Conservation (phyloP, 306 rosid species). For the Quercus variabilis region DNA sequence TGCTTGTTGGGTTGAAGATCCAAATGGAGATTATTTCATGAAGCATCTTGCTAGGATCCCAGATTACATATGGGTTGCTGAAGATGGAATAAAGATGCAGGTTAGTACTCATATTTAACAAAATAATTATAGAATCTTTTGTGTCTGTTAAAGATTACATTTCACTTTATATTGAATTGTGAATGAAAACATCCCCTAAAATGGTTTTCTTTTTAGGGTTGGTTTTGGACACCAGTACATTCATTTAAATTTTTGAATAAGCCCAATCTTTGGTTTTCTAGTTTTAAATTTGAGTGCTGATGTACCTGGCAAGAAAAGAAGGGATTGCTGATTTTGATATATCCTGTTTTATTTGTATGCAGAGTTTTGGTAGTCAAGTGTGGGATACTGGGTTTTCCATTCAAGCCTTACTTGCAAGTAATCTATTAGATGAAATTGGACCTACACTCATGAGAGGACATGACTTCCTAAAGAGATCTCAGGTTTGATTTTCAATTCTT, state of each 20-base stretch:
- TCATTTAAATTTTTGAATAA: background rate
- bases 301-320: background rate
- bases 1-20: no score
- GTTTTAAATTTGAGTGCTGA: background rate
- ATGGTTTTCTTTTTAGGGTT: background rate
- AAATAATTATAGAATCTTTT: no score
- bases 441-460: constrained; percentile 51
- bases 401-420: constrained; percentile 63
- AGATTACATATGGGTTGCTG: no score
- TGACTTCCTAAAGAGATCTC: constrained; percentile 63
- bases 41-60: no score
- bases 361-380: constrained; percentile 68
- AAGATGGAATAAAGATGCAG: no score
- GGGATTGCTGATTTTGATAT: background rate
- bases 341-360: background rate
- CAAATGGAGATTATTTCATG: no score
- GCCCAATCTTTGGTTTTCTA: background rate
- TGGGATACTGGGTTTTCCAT: constrained; percentile 65
- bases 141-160: no score
- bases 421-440: constrained; percentile 45
- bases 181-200: no score
- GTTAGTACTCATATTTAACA: no score
- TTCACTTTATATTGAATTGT: no score
- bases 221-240: background rate
- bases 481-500: constrained; percentile 24